Evolutionary conservation across 2,329 filamentous ascomycete species (phyloP), one percentile per base, ranked within the genome.

Genomic region (Emericellopsis atlantica): DNA sequence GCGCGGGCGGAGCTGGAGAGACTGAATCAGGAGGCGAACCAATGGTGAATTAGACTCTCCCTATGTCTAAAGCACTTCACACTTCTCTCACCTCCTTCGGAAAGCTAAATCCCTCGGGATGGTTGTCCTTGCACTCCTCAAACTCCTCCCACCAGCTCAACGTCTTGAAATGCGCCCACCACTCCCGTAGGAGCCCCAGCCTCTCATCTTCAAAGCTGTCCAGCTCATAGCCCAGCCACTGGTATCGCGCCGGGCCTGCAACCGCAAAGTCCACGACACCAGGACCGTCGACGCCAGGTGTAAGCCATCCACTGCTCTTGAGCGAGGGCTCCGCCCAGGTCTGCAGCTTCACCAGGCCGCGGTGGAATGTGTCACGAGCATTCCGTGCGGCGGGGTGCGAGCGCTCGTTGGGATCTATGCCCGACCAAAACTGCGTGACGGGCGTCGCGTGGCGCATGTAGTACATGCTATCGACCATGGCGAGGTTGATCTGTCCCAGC

Each of bases 1-100:
- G 64, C 65, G 4, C 52, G 53, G 32, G 53, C 54, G 1, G 56
- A 55, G 38, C 59, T 65, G 46, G 45, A 57, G 39, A 51, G 46
- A 41, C 46, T 54, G 6, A 60, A 62, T 40, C 38, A 40, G 36
- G 34, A 46, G 22, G 43, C 46, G 12, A 22, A 21, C 3, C 8
- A 12, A 12, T 9, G 9, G 6, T 29, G 26, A 29, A 29, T 29
- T 7, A 9, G 5, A 5, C 5, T 5, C 18, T 21, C 18, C 18
- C 18, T 12, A 32, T 32, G 4, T 32, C 6, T 15, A 32, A 3
- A 12, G 11, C 11, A 12, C 15, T 32, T 32, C n/a, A 35, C 32
- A 37, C 36, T 21, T 37, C 37, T 16, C 21, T 39, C 29, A 48
- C 8, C 35, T 46, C 43, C 14, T 41, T 16, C 12, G 45, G 43